These are phyloP conservation scores for Fusarium citri DNA, from an alignment of 2,329 filamentous ascomycete genomes.

Conservation along the genomic window DNA sequence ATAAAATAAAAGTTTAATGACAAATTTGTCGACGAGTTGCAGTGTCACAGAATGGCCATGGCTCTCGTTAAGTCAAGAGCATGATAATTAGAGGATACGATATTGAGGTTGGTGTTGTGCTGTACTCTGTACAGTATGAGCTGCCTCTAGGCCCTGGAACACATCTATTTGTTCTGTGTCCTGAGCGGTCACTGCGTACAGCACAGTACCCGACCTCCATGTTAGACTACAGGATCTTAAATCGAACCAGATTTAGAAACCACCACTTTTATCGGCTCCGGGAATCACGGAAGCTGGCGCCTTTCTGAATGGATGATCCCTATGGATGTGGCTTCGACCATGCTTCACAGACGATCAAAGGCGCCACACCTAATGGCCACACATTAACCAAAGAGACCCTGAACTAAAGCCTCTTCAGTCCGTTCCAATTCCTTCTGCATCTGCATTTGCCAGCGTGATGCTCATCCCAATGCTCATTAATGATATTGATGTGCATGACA, in stretches of 20 bases:
- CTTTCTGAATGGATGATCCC: constrained; percentile 7
- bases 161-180: neutral
- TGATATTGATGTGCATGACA: constrained; percentile 17
- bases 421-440: neutral
- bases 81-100: neutral
- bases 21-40: neutral
- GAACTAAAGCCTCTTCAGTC: neutral
- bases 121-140: too few species aligned
- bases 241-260: constrained; percentile 9
- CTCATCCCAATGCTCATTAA: neutral
- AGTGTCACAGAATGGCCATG: neutral
- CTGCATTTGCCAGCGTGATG: neutral
- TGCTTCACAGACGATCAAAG: constrained; percentile 11
- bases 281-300: constrained; percentile 31
- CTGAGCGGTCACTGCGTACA: neutral
- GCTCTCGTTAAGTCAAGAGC: neutral
- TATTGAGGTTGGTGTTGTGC: neutral
- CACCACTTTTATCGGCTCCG: constrained; percentile 25
- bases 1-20: constrained; percentile 13
- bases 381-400: neutral
- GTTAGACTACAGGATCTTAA: neutral
- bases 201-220: neutral
- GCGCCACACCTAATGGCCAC: constrained; percentile 18
- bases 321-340: constrained; percentile 9
- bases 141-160: neutral